Conservation (phyloP, 2,329 filamentous ascomycete species). For the Fusarium irregulare region DNA sequence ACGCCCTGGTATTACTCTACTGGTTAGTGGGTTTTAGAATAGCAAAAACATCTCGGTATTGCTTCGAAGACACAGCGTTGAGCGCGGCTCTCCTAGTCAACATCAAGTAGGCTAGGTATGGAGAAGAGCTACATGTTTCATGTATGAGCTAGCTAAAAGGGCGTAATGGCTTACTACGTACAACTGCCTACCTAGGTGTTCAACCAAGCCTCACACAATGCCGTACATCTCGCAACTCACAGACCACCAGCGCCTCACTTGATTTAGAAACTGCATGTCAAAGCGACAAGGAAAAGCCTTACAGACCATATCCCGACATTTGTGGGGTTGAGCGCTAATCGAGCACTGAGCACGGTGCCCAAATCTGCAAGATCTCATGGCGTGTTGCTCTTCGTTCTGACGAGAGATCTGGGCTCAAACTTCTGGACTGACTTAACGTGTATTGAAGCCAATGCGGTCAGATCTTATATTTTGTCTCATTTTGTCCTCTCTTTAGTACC, state of each 20-base stretch:
- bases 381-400: not conserved
- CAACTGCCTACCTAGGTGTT: not conserved
- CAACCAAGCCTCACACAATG: constrained; percentile 1
- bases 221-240: constrained; percentile 18
- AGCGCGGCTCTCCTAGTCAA: not conserved
- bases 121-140: not conserved
- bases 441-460: not conserved
- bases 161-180: not conserved
- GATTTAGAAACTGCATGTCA: not conserved
- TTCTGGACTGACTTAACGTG: constrained; percentile 12
- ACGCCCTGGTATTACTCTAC: not conserved
- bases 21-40: not conserved
- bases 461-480: not conserved
- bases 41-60: not conserved
- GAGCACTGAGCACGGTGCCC: constrained; percentile 16
- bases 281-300: constrained; percentile 16
- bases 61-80: not conserved
- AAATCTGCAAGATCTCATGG: constrained; percentile 16
- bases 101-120: not conserved
- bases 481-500: not conserved
- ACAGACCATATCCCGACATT: constrained; percentile 9
- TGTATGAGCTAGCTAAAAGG: not conserved
- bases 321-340: constrained; percentile 24
- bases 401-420: constrained; percentile 8
- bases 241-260: constrained; percentile 28